A percentile compares a stretch with the other conserved stretches of the same genome.
phyloP scores from a whole-genome alignment of 75 land plant genomes.

The Pseudotsuga menziesii region DNA sequence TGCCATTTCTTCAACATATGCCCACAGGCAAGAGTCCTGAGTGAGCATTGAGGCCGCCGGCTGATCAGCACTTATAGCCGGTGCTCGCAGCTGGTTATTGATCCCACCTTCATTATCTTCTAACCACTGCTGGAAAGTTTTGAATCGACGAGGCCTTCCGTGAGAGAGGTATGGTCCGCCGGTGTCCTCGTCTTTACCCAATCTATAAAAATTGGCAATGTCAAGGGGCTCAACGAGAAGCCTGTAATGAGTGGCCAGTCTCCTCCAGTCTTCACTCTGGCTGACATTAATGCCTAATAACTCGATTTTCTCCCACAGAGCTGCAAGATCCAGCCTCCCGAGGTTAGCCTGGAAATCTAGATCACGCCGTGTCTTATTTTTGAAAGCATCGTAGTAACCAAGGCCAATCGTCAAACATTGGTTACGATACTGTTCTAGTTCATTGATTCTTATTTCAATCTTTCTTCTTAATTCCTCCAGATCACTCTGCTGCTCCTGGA shows the following conservation, averaged over 20 bases:
- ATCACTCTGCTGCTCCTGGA: slow-evolving; percentile 25
- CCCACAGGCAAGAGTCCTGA: no score
- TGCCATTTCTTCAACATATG: no score
- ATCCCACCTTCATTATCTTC: not conserved
- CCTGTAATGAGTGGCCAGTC: slow-evolving; percentile 36
- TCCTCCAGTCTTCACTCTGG: slow-evolving; percentile 34
- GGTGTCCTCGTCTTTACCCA: slow-evolving; percentile 25
- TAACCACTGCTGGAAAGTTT: not conserved
- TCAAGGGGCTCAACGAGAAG: slow-evolving; percentile 66
- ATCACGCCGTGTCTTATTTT: slow-evolving; percentile 15
- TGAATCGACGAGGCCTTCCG: no score
- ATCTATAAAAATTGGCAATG: slow-evolving; percentile 50
- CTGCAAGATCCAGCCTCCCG: slow-evolving; percentile 40
- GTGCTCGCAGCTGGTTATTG: slow-evolving; percentile 8
- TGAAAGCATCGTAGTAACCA: slow-evolving; percentile 64
- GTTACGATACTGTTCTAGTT: slow-evolving; percentile 21
- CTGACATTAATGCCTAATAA: slow-evolving; percentile 60
- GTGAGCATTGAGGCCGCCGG: slow-evolving; percentile 9
- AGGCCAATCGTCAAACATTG: slow-evolving; percentile 19
- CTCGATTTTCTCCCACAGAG: slow-evolving; percentile 57
- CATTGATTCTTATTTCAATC: not conserved
- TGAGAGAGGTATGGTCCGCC: slow-evolving; percentile 34
- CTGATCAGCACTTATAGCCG: slow-evolving; percentile 12
- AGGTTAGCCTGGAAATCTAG: slow-evolving; percentile 54
- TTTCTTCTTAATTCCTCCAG: not conserved